Percentiles rank a stretch among this genome's conserved stretches.
phyloP scores from a whole-genome alignment of 805 yeast species.

The Nakazawaea populi region DNA sequence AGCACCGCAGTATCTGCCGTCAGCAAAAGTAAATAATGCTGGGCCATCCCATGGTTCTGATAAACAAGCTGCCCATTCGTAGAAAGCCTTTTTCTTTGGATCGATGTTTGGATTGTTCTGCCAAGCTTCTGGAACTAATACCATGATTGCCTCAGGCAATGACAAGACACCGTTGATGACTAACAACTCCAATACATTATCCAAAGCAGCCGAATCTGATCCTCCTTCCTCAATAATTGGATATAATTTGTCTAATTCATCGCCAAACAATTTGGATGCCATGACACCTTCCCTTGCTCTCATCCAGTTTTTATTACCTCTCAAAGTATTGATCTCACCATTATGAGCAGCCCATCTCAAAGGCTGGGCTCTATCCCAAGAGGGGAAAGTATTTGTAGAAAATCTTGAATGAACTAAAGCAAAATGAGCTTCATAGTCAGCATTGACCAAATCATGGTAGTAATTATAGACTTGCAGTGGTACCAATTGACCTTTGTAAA shows the following conservation, averaged over 20 bases:
- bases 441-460: conserved; percentile 87
- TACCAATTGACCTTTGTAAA: conserved; percentile 95
- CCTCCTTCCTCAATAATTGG: conserved; percentile 99
- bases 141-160: conserved; percentile 95
- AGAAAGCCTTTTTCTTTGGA: conserved; percentile 87
- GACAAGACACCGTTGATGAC: conserved; percentile 89
- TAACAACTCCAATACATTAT: conserved; percentile 87
- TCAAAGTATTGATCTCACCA: conserved; percentile 94
- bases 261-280: conserved; percentile 83
- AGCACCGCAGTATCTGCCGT: conserved; percentile 98
- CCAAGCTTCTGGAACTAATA: conserved; percentile 97
- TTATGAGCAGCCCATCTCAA: conserved; percentile 96
- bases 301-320: conserved; percentile 99
- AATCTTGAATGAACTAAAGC: conserved; percentile 96
- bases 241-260: conserved; percentile 81
- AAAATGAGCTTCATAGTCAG: conserved; percentile 90
- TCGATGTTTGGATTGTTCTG: conserved; percentile 85
- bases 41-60: conserved; percentile 99
- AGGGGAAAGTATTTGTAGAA: conserved; percentile 97
- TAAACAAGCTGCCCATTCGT: conserved; percentile 98
- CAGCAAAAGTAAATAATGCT: conserved; percentile 92
- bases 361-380: conserved; percentile 99
- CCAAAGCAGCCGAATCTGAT: conserved; percentile 96
- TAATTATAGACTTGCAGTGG: conserved; percentile 95
- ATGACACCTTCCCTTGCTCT: conserved; percentile 97